These are phyloP conservation scores for Wickerhamiella lipophila DNA, from an alignment of 805 yeast species.

Conservation along the genomic window DNA sequence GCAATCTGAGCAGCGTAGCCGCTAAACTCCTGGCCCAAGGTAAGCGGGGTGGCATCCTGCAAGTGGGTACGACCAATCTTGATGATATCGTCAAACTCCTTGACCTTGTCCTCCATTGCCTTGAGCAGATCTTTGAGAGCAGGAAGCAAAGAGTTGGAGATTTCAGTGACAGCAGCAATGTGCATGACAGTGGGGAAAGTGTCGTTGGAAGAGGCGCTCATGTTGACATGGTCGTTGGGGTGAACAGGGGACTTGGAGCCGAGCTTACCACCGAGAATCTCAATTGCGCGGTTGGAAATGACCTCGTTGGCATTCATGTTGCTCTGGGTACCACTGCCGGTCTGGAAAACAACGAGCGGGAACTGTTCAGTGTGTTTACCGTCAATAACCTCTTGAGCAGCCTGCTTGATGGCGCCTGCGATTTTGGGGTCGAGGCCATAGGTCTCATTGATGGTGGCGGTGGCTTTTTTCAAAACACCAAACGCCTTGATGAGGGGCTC, in stretches of 20 bases:
- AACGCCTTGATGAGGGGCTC: constrained; percentile 82
- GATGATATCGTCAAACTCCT: constrained; percentile 79
- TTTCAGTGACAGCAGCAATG: constrained; percentile 92
- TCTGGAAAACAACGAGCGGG: constrained; percentile 97
- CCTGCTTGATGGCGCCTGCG: constrained; percentile 74
- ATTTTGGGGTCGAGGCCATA: constrained; percentile 80
- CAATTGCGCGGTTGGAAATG: constrained; percentile 96
- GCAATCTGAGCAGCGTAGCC: constrained; percentile 91
- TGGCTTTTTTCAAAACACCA: constrained; percentile 86
- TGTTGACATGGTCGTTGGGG: constrained; percentile 97
- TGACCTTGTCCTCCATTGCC: constrained; percentile 61
- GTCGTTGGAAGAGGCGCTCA: constrained; percentile 97
- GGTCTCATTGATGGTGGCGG: constrained; percentile 78
- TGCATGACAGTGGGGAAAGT: constrained; percentile 99
- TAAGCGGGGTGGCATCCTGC: constrained; percentile 97
- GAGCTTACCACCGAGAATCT: constrained; percentile 77
- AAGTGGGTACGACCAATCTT: constrained; percentile 98
- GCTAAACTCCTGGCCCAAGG: constrained; percentile 94
- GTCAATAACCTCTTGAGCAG: constrained; percentile 88
- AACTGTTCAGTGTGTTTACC: constrained; percentile 89
- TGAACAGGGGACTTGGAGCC: constrained; percentile 93
- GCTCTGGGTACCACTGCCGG: constrained; percentile 97
- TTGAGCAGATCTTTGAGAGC: constrained; percentile 65
- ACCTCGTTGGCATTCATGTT: constrained; percentile 99
- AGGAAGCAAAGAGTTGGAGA: constrained; percentile 62